Evolutionary conservation across 2,329 filamentous ascomycete genomes (phyloP).

Genomic region (Fusarium irregulare): DNA sequence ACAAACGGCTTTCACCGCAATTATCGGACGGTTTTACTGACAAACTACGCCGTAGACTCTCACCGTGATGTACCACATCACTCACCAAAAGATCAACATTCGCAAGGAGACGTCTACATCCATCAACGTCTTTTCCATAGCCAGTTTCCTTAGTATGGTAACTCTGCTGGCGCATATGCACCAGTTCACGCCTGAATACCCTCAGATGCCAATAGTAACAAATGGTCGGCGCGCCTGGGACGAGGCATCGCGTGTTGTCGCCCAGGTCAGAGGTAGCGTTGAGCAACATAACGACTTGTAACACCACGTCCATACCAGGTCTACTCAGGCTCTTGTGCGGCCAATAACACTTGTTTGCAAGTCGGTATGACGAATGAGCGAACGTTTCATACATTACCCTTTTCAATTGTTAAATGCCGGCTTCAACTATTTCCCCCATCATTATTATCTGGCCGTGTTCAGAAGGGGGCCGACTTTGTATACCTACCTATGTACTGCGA

Average conservation of each 20-base stretch:
- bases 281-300: constrained; percentile 49
- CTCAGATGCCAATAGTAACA: constrained; percentile 67
- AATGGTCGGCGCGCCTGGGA: constrained; percentile 52
- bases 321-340: not conserved
- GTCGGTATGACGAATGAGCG: not conserved
- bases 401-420: not conserved
- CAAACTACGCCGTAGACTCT: constrained; percentile 64
- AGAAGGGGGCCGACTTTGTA: not conserved
- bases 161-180: constrained; percentile 75
- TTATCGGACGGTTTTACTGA: not conserved
- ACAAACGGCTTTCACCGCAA: constrained; percentile 14
- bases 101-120: constrained; percentile 82
- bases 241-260: constrained; percentile 48
- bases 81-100: constrained; percentile 82
- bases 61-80: constrained; percentile 80
- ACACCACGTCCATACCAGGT: not conserved
- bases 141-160: constrained; percentile 81
- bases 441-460: not conserved
- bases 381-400: constrained; percentile 1
- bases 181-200: constrained; percentile 69
- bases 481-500: not conserved
- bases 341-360: not conserved
- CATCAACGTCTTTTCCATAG: constrained; percentile 80
- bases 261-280: constrained; percentile 47
- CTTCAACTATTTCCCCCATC: constrained; percentile 29